A percentile compares a stretch with the other conserved stretches of the same genome.
phyloP scores from a whole-genome alignment of 1,139 yeast species.

The Scheffersomyces illinoinensis region DNA sequence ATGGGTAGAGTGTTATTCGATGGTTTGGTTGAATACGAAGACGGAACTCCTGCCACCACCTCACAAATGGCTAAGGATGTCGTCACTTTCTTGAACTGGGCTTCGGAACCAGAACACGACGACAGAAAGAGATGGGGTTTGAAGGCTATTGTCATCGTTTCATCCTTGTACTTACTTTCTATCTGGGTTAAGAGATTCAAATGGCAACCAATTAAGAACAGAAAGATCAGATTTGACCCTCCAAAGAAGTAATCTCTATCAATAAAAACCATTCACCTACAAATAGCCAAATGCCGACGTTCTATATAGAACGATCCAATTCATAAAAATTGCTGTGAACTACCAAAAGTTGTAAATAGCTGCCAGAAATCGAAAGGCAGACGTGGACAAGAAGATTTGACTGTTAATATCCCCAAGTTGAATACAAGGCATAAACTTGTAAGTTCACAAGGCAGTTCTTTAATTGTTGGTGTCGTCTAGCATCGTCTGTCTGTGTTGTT shows the following conservation, averaged over 20 bases:
- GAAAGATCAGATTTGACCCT: constrained; percentile 92
- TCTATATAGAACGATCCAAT: neutral
- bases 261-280: neutral
- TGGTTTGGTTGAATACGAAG: constrained; percentile 96
- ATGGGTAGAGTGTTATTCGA: constrained; percentile 98
- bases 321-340: neutral
- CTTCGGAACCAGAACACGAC: constrained; percentile 98
- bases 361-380: neutral
- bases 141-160: constrained; percentile 81
- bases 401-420: neutral
- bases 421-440: neutral
- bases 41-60: constrained; percentile 97
- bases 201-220: constrained; percentile 94
- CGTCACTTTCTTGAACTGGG: constrained; percentile 94
- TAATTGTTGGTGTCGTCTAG: neutral
- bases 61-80: constrained; percentile 99
- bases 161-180: constrained; percentile 78
- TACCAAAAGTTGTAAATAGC: neutral
- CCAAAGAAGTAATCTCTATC: constrained; percentile 58
- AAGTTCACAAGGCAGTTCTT: neutral
- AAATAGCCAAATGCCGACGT: neutral
- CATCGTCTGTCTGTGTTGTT: neutral
- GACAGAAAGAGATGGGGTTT: constrained; percentile 97
- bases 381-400: neutral
- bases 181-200: constrained; percentile 97